Evolutionary conservation across 2,329 filamentous ascomycete genomes (phyloP).

Genomic region (Diplodia mutila): DNA sequence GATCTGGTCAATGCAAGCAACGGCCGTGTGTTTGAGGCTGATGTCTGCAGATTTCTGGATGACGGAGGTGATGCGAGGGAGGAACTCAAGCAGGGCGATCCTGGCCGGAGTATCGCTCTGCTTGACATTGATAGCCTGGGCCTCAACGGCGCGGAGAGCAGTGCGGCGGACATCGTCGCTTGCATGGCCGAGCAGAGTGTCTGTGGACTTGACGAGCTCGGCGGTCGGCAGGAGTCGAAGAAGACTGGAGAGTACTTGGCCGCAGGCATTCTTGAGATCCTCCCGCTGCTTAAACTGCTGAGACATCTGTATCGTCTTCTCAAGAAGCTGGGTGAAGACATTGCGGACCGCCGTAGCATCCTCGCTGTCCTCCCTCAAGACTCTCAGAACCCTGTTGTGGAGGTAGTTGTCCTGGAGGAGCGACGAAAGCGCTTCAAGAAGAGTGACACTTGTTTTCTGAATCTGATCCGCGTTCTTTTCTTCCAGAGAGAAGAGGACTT

Average conservation of each 20-base stretch:
- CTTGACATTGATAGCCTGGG: conserved; percentile 74
- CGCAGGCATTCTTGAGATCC: conserved; percentile 50
- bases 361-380: conserved; percentile 35
- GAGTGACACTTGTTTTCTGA: conserved; percentile 40
- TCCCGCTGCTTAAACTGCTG: conserved; percentile 60
- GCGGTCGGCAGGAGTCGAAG: conserved; percentile 82
- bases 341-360: conserved; percentile 36
- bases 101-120: conserved; percentile 71
- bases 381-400: conserved; percentile 36
- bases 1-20: conserved; percentile 90
- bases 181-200: conserved; percentile 75
- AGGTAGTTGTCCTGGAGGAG: conserved; percentile 41
- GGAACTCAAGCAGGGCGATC: conserved; percentile 72
- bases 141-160: conserved; percentile 72
- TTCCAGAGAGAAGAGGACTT: conserved; percentile 68
- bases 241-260: conserved; percentile 76
- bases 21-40: conserved; percentile 79
- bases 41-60: conserved; percentile 73
- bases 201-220: conserved; percentile 87
- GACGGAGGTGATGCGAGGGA: conserved; percentile 77
- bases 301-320: conserved; percentile 58
- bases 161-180: conserved; percentile 75
- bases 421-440: conserved; percentile 46
- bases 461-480: conserved; percentile 48
- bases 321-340: conserved; percentile 44